Evolutionary conservation across 176 grass and related monocot species (phyloP).

Genomic region (Juncus inflexus): DNA sequence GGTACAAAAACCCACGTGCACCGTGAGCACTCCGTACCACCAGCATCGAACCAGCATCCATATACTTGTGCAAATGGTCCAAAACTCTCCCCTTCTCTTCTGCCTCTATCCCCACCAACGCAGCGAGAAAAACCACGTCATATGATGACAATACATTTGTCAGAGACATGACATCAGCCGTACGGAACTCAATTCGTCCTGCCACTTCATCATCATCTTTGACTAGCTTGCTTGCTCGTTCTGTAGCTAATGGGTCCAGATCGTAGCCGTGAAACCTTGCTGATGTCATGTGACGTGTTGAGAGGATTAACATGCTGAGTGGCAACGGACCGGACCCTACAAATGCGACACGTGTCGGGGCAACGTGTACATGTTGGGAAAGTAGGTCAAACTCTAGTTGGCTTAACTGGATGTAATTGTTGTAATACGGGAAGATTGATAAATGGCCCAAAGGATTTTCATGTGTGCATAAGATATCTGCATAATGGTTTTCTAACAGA

Average conservation of each 20-base stretch:
- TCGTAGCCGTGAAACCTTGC: conserved; percentile 33
- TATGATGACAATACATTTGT: conserved; percentile 31
- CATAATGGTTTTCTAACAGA: conserved; percentile 73
- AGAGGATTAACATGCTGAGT: conserved; percentile 27
- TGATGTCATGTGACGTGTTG: conserved; percentile 10
- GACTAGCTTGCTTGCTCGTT: conserved; percentile 45
- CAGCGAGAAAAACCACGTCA: conserved; percentile 77
- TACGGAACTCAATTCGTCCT: conserved; percentile 56
- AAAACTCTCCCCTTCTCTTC: conserved; percentile 59
- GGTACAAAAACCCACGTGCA: conserved; percentile 72
- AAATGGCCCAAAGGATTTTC: conserved; percentile 71
- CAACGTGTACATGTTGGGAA: conserved; percentile 28
- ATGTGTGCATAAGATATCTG: conserved; percentile 56
- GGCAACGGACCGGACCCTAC: conserved; percentile 24
- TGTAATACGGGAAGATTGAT: conserved; percentile 59
- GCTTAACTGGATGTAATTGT: conserved; percentile 77
- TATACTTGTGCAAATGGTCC: conserved; percentile 51
- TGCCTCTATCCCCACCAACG: conserved; percentile 53
- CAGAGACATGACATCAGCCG: conserved; percentile 46
- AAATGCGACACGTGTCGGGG: conserved; percentile 16
- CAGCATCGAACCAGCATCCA: conserved; percentile 53
- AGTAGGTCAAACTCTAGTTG: conserved; percentile 62
- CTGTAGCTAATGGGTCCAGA: conserved; percentile 38
- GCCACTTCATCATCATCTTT: conserved; percentile 36
- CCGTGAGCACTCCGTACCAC: conserved; percentile 81